Conservation (phyloP, 768 basidiomycete species). For the Ramaria rubella region DNA sequence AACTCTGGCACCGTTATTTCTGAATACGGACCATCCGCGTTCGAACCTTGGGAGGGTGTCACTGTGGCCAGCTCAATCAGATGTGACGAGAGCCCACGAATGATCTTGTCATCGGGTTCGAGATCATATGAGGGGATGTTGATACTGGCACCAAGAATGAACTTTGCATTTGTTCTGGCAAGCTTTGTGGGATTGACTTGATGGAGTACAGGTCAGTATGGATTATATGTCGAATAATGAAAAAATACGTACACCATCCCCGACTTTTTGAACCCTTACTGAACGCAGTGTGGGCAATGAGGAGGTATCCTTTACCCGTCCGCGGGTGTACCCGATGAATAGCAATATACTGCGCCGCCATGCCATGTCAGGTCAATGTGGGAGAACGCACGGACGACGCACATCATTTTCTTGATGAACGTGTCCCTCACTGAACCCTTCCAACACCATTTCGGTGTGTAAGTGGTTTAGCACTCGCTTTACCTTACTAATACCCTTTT, state of each 20-base stretch:
- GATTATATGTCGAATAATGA: neutral
- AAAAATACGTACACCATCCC: constrained; percentile 58
- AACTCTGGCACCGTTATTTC: constrained; percentile 78
- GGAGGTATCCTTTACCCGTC: constrained; percentile 86
- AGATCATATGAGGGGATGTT: constrained; percentile 58
- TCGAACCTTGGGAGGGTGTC: constrained; percentile 52
- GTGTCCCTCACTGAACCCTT: constrained; percentile 84
- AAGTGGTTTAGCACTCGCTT: constrained; percentile 68
- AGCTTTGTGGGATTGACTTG: constrained; percentile 82
- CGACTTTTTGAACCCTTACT: constrained; percentile 73
- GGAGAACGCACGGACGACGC: constrained; percentile 28
- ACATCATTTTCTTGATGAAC: constrained; percentile 96
- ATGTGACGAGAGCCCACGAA: constrained; percentile 68
- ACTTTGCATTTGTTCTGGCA: constrained; percentile 69
- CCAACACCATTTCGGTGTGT: constrained; percentile 88
- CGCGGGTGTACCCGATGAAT: constrained; percentile 86
- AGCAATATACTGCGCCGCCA: constrained; percentile 69
- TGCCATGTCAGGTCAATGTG: neutral
- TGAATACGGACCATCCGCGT: constrained; percentile 60
- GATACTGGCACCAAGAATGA: constrained; percentile 73
- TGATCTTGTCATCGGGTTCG: constrained; percentile 40
- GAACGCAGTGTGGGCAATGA: constrained; percentile 92
- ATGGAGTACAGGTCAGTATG: neutral
- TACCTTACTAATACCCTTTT: constrained; percentile 32
- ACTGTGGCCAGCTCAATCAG: constrained; percentile 60